These are phyloP conservation scores for Penstemon newberryi DNA, from an alignment of 257 asterid species.

Conservation along the genomic window DNA sequence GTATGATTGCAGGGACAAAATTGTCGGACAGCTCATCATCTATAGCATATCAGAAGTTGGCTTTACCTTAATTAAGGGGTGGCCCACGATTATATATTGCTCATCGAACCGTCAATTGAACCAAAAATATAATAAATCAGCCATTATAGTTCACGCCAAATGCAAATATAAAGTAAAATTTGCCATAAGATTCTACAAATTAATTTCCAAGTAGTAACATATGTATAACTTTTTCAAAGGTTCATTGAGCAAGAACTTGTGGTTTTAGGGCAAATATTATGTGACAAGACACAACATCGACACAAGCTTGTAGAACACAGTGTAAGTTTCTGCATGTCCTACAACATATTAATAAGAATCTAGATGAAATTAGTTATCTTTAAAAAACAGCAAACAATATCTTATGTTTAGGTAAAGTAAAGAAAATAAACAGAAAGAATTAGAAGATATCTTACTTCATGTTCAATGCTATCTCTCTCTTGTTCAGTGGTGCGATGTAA, in stretches of 20 bases:
- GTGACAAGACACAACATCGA: background rate
- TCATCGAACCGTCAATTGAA: background rate
- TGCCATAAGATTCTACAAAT: background rate
- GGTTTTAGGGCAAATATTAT: background rate
- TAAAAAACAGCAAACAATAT: background rate
- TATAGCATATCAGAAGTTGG: too few species aligned
- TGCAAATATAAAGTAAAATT: background rate
- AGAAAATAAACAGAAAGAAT: slow-evolving; percentile 1
- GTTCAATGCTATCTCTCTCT: slow-evolving; percentile 94
- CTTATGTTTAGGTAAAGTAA: slow-evolving; percentile 19
- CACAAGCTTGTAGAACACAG: background rate
- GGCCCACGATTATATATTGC: background rate
- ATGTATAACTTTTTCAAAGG: background rate
- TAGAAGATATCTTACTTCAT: slow-evolving; percentile 59
- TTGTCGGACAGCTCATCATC: too few species aligned
- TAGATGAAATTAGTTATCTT: slow-evolving; percentile 14
- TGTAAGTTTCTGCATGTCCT: background rate
- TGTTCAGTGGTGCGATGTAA: slow-evolving; percentile 82
- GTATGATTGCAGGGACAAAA: too few species aligned
- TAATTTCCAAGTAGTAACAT: background rate
- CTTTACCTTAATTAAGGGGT: too few species aligned
- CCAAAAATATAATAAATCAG: background rate
- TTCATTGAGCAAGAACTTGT: background rate
- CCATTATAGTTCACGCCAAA: background rate
- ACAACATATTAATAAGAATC: slow-evolving; percentile 6